Evolutionary conservation across 2,329 filamentous ascomycete species (phyloP), one percentile per base, ranked within the genome.

Genomic region (Fusarium coffeatum): DNA sequence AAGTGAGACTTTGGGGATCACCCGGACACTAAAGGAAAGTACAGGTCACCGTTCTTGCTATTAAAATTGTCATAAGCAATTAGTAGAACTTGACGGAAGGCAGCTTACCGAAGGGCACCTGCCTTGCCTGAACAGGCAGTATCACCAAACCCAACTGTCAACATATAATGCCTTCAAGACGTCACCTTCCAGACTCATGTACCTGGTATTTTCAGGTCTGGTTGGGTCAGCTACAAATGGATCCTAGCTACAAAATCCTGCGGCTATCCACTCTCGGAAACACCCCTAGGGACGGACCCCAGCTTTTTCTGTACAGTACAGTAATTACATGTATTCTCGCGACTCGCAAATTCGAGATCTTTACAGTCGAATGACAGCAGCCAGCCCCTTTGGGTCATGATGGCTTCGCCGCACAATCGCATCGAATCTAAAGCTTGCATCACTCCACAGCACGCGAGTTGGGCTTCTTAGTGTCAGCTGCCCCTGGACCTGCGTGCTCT

Each of bases 101-200:
- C 18, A 41, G 53, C 40, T 49, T 13, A 28, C 46, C 25, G n/a
- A 50, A 22, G 28, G 28, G 40, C 37, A 41, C 42, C 55, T 66
- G 30, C 63, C 55, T 48, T 55, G 16, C 20, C 55, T 37, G 56
- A 25, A n/a, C 11, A n/a, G 34, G 34, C 34, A 25, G 25, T 66
- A 65, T 69, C 66, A 69, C 43, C 40, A 61, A 55, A 40, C 40
- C 41, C 47, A 28, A 46, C 46, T 32, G 40, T 53, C 46, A 28
- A 42, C n/a, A 40, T 7, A 27, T 40, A 23, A 16, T 51, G 30
- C 23, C 49, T 56, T 40, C 49, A 48, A 59, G 62, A 72, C 65
- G 68, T 72, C 68, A 72, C 57, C 32, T 54, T 72, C 56, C 20
- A 59, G 68, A 66, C 56, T 63, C 51, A 51, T 66, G 32, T 64